Percentiles rank a stretch among this genome's conserved stretches.
phyloP scores from a whole-genome alignment of 371 early-diverging fungal species.

The Umbelopsis sp. region DNA sequence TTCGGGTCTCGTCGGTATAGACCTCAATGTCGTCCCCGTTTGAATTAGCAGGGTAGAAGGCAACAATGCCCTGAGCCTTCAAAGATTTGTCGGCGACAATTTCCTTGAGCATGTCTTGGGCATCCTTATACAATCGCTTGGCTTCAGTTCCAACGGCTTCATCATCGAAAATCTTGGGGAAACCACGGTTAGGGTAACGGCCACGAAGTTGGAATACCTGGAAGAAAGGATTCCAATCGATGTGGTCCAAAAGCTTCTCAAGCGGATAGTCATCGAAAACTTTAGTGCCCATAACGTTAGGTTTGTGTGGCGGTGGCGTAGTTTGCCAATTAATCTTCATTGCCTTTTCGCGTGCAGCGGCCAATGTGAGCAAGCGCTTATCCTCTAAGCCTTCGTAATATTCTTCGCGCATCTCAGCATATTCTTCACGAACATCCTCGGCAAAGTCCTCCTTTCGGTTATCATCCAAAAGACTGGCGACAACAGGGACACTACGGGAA shows the following conservation, averaged over 20 bases:
- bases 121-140: constrained; percentile 87
- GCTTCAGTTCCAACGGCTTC: constrained; percentile 89
- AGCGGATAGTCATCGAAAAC: constrained; percentile 79
- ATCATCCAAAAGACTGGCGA: constrained; percentile 81
- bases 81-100: constrained; percentile 75
- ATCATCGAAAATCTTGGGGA: constrained; percentile 94
- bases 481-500: constrained; percentile 80
- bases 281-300: constrained; percentile 79
- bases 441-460: constrained; percentile 79
- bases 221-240: constrained; percentile 98
- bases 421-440: constrained; percentile 88
- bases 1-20: constrained; percentile 72
- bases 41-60: constrained; percentile 88
- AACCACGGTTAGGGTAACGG: constrained; percentile 94
- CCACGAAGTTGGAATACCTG: constrained; percentile 95
- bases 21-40: constrained; percentile 87
- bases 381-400: constrained; percentile 91
- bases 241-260: constrained; percentile 68
- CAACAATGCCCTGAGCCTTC: constrained; percentile 76
- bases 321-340: constrained; percentile 70
- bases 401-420: constrained; percentile 90
- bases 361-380: constrained; percentile 69
- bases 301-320: constrained; percentile 67
- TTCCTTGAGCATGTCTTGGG: constrained; percentile 74
- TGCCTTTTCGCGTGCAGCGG: constrained; percentile 67